These are phyloP conservation scores for Globisporangium iwayamae DNA, from an alignment of 352 stramenopile genomes.

Conservation along the genomic window DNA sequence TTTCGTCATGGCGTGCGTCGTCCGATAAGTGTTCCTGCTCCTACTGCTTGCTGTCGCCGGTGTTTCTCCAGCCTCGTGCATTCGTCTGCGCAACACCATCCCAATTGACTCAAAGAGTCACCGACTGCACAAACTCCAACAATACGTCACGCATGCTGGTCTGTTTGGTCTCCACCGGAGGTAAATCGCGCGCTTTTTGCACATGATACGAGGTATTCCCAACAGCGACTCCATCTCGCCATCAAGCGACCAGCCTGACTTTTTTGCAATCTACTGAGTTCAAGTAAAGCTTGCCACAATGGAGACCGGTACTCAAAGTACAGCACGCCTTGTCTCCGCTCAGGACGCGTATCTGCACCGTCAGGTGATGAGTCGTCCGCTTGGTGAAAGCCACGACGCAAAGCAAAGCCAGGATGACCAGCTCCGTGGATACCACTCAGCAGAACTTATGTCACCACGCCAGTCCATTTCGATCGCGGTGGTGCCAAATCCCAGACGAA, in stretches of 20 bases:
- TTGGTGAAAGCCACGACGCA: not conserved
- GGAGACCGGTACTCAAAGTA: not conserved
- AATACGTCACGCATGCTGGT: constrained; percentile 22
- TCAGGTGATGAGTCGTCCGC: constrained; percentile 4
- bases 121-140: not conserved
- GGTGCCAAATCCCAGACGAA: not conserved
- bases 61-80: not conserved
- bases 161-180: constrained; percentile 10
- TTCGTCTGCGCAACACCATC: not conserved
- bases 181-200: constrained; percentile 8
- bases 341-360: constrained; percentile 3
- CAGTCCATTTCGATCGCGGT: constrained; percentile 12
- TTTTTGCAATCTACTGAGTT: constrained; percentile 11
- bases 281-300: constrained; percentile 10
- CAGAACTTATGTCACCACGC: not conserved
- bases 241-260: not conserved
- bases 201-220: constrained; percentile 10
- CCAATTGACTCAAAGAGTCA: not conserved
- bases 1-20: not conserved
- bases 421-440: constrained; percentile 1
- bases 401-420: not conserved
- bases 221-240: not conserved
- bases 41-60: not conserved
- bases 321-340: not conserved
- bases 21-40: not conserved